Percentiles rank a stretch among this genome's conserved stretches.
These are phyloP conservation scores for Acorus gramineus DNA, from an alignment of 106 monocot species.

Conservation along the genomic window DNA sequence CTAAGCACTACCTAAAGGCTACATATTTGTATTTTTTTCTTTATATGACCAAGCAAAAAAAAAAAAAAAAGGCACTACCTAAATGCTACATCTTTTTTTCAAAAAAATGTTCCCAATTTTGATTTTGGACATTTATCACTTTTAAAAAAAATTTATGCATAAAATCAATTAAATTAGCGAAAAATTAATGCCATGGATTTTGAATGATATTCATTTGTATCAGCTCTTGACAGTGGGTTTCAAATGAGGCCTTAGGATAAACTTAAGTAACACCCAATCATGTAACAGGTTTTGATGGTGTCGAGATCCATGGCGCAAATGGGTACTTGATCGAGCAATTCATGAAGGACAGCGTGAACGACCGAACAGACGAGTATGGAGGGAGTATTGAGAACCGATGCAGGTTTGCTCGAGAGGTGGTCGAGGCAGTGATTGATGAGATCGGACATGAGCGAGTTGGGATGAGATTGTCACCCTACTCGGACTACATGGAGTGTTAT, in stretches of 20 bases:
- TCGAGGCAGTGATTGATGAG: slow-evolving; percentile 36
- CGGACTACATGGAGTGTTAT: slow-evolving; percentile 17
- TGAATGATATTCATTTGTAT: too few relatives aligned
- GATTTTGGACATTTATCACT: too few relatives aligned
- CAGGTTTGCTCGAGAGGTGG: slow-evolving; percentile 47
- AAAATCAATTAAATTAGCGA: too few relatives aligned
- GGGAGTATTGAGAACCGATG: slow-evolving; percentile 57
- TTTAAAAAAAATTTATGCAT: too few relatives aligned
- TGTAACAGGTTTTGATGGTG: slow-evolving; percentile 48
- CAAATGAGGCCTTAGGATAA: neutral
- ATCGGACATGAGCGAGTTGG: slow-evolving; percentile 53
- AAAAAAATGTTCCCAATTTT: too few relatives aligned
- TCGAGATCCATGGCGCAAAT: slow-evolving; percentile 49
- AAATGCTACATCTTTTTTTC: too few relatives aligned
- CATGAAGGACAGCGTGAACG: slow-evolving; percentile 51
- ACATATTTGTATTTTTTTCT: too few relatives aligned
- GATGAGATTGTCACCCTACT: slow-evolving; percentile 45
- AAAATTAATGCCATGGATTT: too few relatives aligned
- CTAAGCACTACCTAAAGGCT: too few relatives aligned
- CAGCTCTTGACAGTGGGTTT: too few relatives aligned
- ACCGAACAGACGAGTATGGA: slow-evolving; percentile 49
- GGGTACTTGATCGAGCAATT: slow-evolving; percentile 62
- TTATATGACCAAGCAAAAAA: too few relatives aligned
- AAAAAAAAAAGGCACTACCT: too few relatives aligned
- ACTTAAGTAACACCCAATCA: neutral